Base-by-base conservation (phyloP, 495 filamentous ascomycete genomes). In the Penicillium paradoxum region DNA sequence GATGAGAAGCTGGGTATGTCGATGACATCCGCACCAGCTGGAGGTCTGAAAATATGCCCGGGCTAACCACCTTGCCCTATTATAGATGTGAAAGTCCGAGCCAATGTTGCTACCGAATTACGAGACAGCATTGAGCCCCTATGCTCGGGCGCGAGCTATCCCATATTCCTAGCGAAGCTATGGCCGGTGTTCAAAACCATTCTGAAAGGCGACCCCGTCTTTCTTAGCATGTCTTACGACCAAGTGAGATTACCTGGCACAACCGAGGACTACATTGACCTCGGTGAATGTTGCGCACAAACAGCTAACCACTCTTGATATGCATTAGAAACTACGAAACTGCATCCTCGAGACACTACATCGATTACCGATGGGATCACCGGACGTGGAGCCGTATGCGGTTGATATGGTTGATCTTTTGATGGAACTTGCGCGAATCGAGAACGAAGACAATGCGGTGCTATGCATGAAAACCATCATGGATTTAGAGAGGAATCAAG, bases 381-480 rank as follows among this genome's bases (percentile, higher is more conserved):
- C 85, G 21, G 91, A 96, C 55, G 81, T 95, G 61, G 90, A 96
- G 67, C 88, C 86, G 4, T 93, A 91, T 64, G 92, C 91, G 15
- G 78, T 81, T 34, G 86, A 90, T 53, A 82, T 95, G 54, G 90
- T 96, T 33, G 90, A 96, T 61, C 76, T 92, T 53, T 72, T 97
- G 53, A 93, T 97, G 88, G 76, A 79, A 29, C 75, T 99, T 22
- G 90, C 96, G 46, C 84, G 84, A 51, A 84, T 81, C 38, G 95
- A 99, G 65, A 99, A 99, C 60, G 95, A 99, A 66, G 95, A 99
- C 39, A 99, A 99, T 75, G 95, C 91, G 2, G 89, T 95, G 13
- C 76, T 99, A 49, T 97, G 91, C 64, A 91, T 99, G 78, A 97
- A 97, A 75, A 95, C 90, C 1, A 88, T 96, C 46, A 96, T 96